Evolutionary conservation across 1,284 basidiomycete species (phyloP).

Genomic region (Singerocomus inundabilis): DNA sequence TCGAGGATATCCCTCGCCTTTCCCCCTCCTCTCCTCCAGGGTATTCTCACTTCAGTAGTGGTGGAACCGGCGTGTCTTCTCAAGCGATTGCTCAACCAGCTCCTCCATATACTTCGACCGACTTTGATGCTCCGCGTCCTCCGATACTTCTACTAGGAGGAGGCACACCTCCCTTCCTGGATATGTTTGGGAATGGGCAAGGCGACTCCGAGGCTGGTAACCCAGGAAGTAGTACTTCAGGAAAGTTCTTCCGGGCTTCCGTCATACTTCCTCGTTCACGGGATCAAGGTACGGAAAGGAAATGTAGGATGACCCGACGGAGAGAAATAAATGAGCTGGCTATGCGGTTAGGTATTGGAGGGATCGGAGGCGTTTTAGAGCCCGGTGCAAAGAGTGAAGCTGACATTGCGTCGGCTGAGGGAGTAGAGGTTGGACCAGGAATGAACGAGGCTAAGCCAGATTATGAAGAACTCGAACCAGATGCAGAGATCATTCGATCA

Average conservation of each 20-base stretch:
- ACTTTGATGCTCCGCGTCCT: conserved; percentile 36
- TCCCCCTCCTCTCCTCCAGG: conserved; percentile 29
- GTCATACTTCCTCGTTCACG: conserved; percentile 68
- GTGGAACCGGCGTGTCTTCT: conserved; percentile 2
- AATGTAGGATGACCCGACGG: conserved; percentile 58
- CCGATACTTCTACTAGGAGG: conserved; percentile 55
- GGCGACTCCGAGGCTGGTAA: conserved; percentile 24
- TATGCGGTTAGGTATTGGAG: conserved; percentile 75
- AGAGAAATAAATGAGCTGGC: conserved; percentile 76
- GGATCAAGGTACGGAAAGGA: conserved; percentile 53
- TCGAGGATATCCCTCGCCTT: conserved; percentile 61
- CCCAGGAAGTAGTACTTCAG: conserved; percentile 10
- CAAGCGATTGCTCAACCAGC: conserved; percentile 15
- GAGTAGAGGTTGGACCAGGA: conserved; percentile 13
- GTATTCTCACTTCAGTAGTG: conserved; percentile 8
- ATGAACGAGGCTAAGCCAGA: conserved; percentile 1
- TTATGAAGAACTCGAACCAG: conserved; percentile 19
- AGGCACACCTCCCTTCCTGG: conserved; percentile 26
- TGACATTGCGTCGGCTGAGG: conserved; percentile 8
- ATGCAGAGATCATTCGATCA: conserved; percentile 15
- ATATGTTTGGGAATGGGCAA: conserved; percentile 22
- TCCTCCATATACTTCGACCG: conserved; percentile 36
- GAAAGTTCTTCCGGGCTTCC: conserved; percentile 67
- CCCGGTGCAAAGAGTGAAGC: conserved; percentile 20
- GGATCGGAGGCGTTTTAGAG: conserved; percentile 67